These are phyloP conservation scores for Kregervanrija fluxuum DNA, from an alignment of 805 yeast species.

Conservation along the genomic window DNA sequence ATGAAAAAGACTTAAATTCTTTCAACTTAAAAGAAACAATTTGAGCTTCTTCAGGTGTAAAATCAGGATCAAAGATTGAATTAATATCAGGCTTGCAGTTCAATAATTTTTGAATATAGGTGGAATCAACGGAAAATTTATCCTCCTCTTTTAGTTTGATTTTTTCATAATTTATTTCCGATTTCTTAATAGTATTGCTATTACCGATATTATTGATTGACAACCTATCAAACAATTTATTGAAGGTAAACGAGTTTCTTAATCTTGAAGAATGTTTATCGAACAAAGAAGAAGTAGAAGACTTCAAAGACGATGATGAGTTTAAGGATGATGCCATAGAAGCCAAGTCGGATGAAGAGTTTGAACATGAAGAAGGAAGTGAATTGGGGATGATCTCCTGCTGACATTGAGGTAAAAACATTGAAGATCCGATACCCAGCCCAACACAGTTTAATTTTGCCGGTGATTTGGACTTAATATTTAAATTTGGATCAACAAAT, in stretches of 20 bases:
- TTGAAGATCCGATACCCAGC: constrained; percentile 6
- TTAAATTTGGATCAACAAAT: constrained; percentile 22
- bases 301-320: not conserved
- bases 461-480: constrained; percentile 14
- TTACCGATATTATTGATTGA: not conserved
- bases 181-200: not conserved
- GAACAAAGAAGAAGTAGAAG: not conserved
- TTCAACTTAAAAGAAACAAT: not conserved
- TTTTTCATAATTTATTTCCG: not conserved
- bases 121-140: constrained; percentile 2
- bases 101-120: constrained; percentile 5
- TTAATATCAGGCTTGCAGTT: constrained; percentile 10
- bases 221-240: constrained; percentile 5
- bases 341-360: constrained; percentile 2
- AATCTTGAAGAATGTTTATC: not conserved
- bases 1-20: constrained; percentile 16
- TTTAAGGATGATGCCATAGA: constrained; percentile 1
- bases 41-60: constrained; percentile 6
- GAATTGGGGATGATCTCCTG: not conserved
- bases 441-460: constrained; percentile 3
- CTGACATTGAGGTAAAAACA: not conserved
- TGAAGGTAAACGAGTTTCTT: not conserved
- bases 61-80: constrained; percentile 2
- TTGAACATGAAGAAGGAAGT: not conserved
- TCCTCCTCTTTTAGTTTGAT: not conserved